Percentiles rank a stretch among this genome's conserved stretches.
Evolutionary conservation across 78 protist genomes (phyloP).

Genomic region (Monosiga brevicollis): DNA sequence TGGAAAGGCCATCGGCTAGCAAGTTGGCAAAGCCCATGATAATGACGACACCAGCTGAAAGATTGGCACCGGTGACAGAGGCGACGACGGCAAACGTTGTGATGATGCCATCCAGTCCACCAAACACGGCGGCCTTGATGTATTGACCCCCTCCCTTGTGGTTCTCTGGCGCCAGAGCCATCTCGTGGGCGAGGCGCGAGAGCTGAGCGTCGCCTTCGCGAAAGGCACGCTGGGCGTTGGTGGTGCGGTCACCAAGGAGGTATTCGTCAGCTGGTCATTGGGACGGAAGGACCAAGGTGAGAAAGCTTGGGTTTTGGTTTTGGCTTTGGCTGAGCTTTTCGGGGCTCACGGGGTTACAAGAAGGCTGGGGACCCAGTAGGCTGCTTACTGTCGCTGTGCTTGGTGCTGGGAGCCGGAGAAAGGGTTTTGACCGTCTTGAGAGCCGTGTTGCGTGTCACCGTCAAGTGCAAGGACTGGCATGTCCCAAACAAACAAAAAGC

Average conservation of each 20-base stretch:
- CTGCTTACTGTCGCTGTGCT: too few relatives aligned
- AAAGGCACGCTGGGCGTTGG: background rate
- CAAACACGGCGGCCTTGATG: constrained; percentile 53
- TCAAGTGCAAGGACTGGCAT: too few relatives aligned
- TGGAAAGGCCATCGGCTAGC: constrained; percentile 68
- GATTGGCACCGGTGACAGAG: constrained; percentile 49
- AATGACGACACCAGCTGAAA: constrained; percentile 41
- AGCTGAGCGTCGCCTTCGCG: background rate
- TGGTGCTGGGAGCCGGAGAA: too few relatives aligned
- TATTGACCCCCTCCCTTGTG: constrained; percentile 41
- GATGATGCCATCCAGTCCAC: constrained; percentile 78
- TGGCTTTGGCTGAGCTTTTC: too few relatives aligned
- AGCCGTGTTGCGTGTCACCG: too few relatives aligned
- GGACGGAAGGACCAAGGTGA: too few relatives aligned
- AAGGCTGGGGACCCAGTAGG: too few relatives aligned
- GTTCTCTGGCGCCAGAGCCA: background rate
- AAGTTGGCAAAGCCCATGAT: constrained; percentile 69
- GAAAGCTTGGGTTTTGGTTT: too few relatives aligned
- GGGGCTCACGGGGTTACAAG: too few relatives aligned
- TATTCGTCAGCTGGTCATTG: too few relatives aligned
- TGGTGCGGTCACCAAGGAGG: background rate
- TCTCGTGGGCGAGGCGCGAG: constrained; percentile 7
- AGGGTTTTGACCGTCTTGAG: too few relatives aligned
- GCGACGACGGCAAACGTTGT: constrained; percentile 73
- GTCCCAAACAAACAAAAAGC: too few relatives aligned